Percentiles rank a stretch among this genome's conserved stretches.
phyloP scores from a whole-genome alignment of 2,329 filamentous ascomycete genomes.

The Talaromyces sp. region DNA sequence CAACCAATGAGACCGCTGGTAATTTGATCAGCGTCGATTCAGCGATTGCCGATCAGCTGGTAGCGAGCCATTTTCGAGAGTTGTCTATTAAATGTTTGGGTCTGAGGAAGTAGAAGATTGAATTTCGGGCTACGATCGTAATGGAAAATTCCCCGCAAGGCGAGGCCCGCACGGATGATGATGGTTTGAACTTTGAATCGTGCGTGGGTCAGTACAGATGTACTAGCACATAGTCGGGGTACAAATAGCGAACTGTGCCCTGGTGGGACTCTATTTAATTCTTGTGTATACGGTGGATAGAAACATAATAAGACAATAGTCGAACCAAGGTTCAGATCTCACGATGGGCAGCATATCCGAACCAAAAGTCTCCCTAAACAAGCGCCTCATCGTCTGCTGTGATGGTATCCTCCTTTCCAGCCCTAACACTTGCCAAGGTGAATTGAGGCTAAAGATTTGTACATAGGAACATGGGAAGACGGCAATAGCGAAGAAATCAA shows the following conservation, averaged over 20 bases:
- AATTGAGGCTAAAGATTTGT: background rate
- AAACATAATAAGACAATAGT: background rate
- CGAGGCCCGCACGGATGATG: background rate
- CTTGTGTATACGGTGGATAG: background rate
- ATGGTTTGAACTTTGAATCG: background rate
- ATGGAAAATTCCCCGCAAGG: background rate
- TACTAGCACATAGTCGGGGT: background rate
- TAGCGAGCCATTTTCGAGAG: background rate
- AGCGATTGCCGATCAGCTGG: background rate
- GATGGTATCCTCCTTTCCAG: conserved; percentile 26
- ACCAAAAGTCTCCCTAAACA: conserved; percentile 16
- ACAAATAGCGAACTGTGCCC: background rate
- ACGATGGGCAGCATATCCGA: conserved; percentile 6
- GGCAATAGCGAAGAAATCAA: conserved; percentile 25
- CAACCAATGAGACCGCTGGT: background rate
- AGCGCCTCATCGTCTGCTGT: conserved; percentile 36
- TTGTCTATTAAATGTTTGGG: background rate
- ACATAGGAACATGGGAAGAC: conserved; percentile 32
- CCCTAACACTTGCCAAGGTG: background rate
- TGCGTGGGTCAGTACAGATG: background rate
- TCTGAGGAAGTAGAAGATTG: background rate
- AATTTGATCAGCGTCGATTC: background rate
- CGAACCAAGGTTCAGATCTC: background rate
- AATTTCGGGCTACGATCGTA: background rate
- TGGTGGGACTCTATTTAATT: background rate